phyloP scores from a whole-genome alignment of 2,329 filamentous ascomycete species.

The Sporothrix brasiliensis region DNA sequence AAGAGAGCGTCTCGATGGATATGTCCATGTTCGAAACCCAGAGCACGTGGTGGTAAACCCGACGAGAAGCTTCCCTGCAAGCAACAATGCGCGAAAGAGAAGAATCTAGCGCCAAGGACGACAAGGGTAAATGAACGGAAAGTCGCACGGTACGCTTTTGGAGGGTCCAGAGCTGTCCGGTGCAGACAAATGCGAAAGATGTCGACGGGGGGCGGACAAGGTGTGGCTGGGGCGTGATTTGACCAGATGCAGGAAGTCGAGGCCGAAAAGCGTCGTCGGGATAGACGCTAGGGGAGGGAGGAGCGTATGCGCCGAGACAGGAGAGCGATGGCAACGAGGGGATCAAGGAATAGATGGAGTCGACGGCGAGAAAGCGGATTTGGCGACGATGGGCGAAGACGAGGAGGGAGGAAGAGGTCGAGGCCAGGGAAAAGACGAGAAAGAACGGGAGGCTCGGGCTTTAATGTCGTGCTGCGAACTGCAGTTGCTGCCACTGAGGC shows the following conservation, averaged over 20 bases:
- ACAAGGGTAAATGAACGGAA: constrained; percentile 2
- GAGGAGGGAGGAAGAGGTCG: background rate
- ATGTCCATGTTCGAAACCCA: constrained; percentile 34
- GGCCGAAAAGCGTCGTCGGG: constrained; percentile 1
- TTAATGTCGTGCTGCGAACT: constrained; percentile 8
- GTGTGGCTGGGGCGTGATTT: background rate
- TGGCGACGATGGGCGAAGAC: constrained; percentile 24
- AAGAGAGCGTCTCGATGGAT: constrained; percentile 29
- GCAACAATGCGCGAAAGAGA: background rate
- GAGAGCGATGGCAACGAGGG: background rate
- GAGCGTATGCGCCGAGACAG: constrained; percentile 4
- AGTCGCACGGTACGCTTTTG: constrained; percentile 4
- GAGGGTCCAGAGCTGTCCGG: background rate
- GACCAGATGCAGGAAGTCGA: background rate
- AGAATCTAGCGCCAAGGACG: background rate
- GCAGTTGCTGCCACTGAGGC: constrained; percentile 10
- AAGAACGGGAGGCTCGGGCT: constrained; percentile 20
- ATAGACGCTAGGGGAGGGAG: background rate
- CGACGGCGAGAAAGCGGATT: constrained; percentile 14
- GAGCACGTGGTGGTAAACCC: constrained; percentile 11
- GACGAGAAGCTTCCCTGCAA: background rate
- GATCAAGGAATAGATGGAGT: constrained; percentile 20
- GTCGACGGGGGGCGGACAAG: background rate
- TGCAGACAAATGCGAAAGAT: constrained; percentile 9
- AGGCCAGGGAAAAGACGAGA: background rate